A percentile compares a stretch with the other conserved stretches of the same genome.
Conservation (phyloP, 176 grass and related monocot species). For the Oryza australiensis region DNA sequence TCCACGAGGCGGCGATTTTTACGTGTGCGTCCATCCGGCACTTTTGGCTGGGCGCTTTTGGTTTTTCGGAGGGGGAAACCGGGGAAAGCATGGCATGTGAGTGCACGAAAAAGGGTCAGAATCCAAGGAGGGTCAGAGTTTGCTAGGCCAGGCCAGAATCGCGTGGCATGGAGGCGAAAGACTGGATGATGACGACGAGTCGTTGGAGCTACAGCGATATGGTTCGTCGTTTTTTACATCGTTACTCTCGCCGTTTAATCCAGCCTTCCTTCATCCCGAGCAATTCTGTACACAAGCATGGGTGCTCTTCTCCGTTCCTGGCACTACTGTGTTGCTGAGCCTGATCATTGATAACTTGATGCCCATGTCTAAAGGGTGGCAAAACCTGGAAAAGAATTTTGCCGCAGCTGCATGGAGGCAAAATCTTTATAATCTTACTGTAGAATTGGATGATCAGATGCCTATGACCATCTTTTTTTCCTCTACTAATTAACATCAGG, state of each 20-base stretch:
- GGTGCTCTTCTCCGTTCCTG: neutral
- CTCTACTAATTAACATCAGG: neutral
- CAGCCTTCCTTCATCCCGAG: neutral
- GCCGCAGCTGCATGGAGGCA: too few species aligned
- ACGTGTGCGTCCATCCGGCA: neutral
- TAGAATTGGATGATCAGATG: neutral
- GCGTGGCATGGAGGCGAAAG: neutral
- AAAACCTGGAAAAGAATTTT: neutral
- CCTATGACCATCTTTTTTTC: neutral
- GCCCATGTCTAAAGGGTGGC: neutral
- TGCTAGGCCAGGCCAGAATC: neutral
- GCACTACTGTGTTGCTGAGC: neutral
- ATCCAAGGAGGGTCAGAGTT: constrained; percentile 26
- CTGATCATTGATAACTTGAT: neutral
- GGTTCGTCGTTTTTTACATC: neutral
- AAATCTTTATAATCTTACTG: neutral
- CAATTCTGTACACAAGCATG: neutral
- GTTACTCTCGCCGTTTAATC: neutral
- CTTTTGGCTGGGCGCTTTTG: constrained; percentile 7
- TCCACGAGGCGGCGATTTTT: neutral
- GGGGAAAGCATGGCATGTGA: constrained; percentile 42
- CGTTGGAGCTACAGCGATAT: neutral
- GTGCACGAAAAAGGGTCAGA: constrained; percentile 35
- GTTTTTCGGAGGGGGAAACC: neutral
- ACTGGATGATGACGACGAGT: neutral